Conservation (phyloP, 257 asterid genomes). For the Sherardia arvensis region DNA sequence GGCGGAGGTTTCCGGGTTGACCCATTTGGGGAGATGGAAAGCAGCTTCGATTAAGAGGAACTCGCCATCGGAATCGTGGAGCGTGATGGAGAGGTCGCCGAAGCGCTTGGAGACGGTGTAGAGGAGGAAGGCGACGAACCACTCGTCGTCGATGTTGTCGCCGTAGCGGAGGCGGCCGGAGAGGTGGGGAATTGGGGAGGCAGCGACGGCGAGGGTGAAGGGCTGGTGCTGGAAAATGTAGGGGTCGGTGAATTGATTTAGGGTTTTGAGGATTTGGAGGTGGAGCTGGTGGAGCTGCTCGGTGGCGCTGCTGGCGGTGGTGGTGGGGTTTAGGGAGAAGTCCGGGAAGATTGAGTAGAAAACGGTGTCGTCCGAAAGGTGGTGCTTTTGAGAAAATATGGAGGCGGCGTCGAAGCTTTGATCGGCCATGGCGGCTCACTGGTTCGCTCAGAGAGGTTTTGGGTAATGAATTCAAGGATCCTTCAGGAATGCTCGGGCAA, state of each 20-base stretch:
- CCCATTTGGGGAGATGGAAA: slow-evolving; percentile 81
- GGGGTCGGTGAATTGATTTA: slow-evolving; percentile 31
- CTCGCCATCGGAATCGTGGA: slow-evolving; percentile 80
- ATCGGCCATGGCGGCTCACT: slow-evolving; percentile 13
- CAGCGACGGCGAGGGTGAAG: slow-evolving; percentile 37
- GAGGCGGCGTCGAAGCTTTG: slow-evolving; percentile 3
- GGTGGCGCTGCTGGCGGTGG: slow-evolving; percentile 14
- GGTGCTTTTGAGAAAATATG: slow-evolving; percentile 39
- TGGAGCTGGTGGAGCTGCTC: slow-evolving; percentile 58
- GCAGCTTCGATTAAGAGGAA: slow-evolving; percentile 76
- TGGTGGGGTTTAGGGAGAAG: slow-evolving; percentile 23
- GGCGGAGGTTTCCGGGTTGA: slow-evolving; percentile 60
- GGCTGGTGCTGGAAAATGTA: slow-evolving; percentile 91
- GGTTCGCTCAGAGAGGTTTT: background rate
- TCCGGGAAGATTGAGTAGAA: slow-evolving; percentile 68
- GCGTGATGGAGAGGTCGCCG: slow-evolving; percentile 54
- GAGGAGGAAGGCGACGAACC: slow-evolving; percentile 82
- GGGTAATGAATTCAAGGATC: background rate
- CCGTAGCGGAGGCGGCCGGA: slow-evolving; percentile 80
- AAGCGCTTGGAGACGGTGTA: slow-evolving; percentile 43
- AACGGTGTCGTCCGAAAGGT: slow-evolving; percentile 68
- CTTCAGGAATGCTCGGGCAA: background rate
- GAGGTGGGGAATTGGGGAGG: slow-evolving; percentile 51
- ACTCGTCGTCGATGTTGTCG: slow-evolving; percentile 85
- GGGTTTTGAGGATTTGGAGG: slow-evolving; percentile 49